Conservation (phyloP, 176 grass and related monocot genomes). For the Tuctoria greenei region DNA sequence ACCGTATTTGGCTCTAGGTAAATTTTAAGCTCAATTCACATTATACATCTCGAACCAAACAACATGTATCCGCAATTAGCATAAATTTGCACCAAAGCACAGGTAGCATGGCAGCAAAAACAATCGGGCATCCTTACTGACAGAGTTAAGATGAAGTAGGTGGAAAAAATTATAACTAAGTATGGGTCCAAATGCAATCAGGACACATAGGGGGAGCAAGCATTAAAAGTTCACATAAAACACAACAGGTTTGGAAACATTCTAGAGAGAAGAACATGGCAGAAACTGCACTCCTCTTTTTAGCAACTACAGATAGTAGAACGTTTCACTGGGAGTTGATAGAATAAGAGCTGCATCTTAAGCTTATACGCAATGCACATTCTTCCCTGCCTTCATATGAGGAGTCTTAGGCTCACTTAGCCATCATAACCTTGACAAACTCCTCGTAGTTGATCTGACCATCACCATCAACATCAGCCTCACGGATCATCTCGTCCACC, state of each 20-base stretch:
- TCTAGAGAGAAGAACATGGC: slow-evolving; percentile 27
- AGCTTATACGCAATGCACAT: slow-evolving; percentile 41
- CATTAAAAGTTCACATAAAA: slow-evolving; percentile 42
- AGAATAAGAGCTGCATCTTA: slow-evolving; percentile 37
- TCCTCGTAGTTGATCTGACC: slow-evolving; percentile 98
- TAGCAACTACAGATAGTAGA: slow-evolving; percentile 63
- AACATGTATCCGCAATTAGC: neutral
- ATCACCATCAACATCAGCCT: slow-evolving; percentile 88
- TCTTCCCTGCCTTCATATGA: slow-evolving; percentile 25
- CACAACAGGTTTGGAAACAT: slow-evolving; percentile 36
- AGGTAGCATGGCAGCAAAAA: slow-evolving; percentile 13
- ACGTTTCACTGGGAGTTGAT: slow-evolving; percentile 39
- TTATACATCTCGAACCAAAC: neutral
- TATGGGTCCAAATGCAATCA: slow-evolving; percentile 37
- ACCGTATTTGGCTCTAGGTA: neutral
- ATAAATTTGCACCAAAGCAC: neutral
- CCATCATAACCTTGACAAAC: slow-evolving; percentile 97
- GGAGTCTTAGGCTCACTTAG: slow-evolving; percentile 53
- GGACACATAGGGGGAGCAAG: slow-evolving; percentile 30
- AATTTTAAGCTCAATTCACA: neutral
- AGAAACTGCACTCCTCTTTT: slow-evolving; percentile 16
- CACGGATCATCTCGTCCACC: no score
- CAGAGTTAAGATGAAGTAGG: slow-evolving; percentile 27
- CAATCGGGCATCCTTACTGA: slow-evolving; percentile 8
- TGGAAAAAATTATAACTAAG: slow-evolving; percentile 46